These are phyloP conservation scores for Cinnamomum chago DNA, from an alignment of 164 flowering plant species.

Conservation along the genomic window DNA sequence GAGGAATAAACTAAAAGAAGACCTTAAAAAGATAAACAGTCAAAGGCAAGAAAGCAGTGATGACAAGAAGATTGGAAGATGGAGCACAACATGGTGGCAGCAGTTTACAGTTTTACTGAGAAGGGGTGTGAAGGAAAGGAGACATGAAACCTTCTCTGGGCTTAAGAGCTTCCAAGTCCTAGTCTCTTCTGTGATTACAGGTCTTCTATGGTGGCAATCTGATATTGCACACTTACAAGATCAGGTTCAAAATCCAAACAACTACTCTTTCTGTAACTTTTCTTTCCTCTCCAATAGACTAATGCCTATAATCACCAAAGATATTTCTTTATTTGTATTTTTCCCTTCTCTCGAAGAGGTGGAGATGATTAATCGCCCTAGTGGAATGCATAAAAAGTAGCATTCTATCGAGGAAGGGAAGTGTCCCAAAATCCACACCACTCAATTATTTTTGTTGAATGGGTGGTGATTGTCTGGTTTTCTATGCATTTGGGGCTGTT, in stretches of 20 bases:
- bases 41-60: neutral
- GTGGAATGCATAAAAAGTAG: too few relatives aligned
- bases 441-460: too few relatives aligned
- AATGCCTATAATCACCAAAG: too few relatives aligned
- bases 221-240: constrained; percentile 35
- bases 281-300: neutral
- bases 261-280: neutral
- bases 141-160: constrained; percentile 13
- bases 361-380: too few relatives aligned
- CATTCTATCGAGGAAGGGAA: too few relatives aligned
- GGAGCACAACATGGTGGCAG: constrained; percentile 33
- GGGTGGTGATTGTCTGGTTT: too few relatives aligned
- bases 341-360: too few relatives aligned
- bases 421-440: too few relatives aligned
- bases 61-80: constrained; percentile 23
- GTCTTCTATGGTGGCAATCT: constrained; percentile 12
- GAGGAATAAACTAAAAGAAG: neutral
- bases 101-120: constrained; percentile 10
- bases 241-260: constrained; percentile 1
- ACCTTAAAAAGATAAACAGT: neutral
- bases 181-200: constrained; percentile 1
- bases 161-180: constrained; percentile 7
- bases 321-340: too few relatives aligned
- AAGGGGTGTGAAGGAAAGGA: constrained; percentile 12
- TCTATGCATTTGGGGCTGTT: too few relatives aligned